A percentile compares a stretch with the other conserved stretches of the same genome.
Conservation (phyloP, 257 asterid genomes). For the Ligustrum vulgare region DNA sequence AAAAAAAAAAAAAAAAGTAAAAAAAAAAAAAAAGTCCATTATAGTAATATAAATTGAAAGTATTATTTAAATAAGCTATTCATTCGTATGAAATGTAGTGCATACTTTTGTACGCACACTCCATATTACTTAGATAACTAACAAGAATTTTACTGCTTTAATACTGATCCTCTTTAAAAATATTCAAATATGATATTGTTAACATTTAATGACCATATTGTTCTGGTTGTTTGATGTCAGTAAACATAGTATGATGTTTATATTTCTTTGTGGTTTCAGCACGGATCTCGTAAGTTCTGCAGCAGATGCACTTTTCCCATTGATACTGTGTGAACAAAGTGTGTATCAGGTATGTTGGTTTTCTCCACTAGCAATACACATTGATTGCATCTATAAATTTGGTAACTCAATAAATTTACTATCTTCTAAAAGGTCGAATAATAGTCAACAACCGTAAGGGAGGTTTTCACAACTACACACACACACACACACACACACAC, state of each 20-base stretch:
- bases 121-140: not conserved
- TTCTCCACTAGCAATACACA: not conserved
- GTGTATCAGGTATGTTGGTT: constrained; percentile 72
- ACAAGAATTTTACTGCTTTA: not conserved
- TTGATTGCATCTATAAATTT: not conserved
- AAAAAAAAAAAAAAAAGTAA: no score
- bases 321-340: constrained; percentile 80
- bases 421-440: not conserved
- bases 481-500: no score
- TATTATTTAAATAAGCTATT: not conserved
- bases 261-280: constrained; percentile 48
- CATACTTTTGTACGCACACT: not conserved
- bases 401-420: not conserved
- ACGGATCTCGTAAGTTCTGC: constrained; percentile 82
- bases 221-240: not conserved
- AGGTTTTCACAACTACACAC: no score
- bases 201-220: constrained; percentile 1
- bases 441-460: not conserved
- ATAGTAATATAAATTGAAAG: no score
- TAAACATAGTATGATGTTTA: constrained; percentile 14
- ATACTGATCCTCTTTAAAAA: not conserved
- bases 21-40: no score
- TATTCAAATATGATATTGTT: not conserved
- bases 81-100: not conserved
- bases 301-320: constrained; percentile 92